phyloP scores from a whole-genome alignment of 768 basidiomycete genomes.

The Amanita pseudoporphyria region DNA sequence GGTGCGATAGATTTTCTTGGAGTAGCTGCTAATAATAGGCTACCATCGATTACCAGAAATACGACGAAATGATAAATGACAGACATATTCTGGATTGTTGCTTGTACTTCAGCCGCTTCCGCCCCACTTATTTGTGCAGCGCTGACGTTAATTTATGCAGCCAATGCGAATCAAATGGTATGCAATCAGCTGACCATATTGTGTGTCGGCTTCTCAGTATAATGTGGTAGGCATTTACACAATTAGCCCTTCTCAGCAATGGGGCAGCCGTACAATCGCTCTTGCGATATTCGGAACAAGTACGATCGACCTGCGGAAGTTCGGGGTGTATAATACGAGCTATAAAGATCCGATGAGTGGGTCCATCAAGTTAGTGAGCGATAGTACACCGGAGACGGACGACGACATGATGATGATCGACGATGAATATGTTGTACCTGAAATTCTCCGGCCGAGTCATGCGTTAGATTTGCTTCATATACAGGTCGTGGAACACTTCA shows the following conservation, averaged over 20 bases:
- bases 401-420: slow-evolving; percentile 56
- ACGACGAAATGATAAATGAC: slow-evolving; percentile 47
- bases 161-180: slow-evolving; percentile 16
- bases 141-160: slow-evolving; percentile 61
- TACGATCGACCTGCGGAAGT: slow-evolving; percentile 24
- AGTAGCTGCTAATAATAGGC: background rate
- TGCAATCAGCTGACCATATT: background rate
- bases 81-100: slow-evolving; percentile 70
- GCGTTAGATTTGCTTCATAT: slow-evolving; percentile 58
- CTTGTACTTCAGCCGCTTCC: slow-evolving; percentile 42
- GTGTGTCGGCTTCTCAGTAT: background rate
- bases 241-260: slow-evolving; percentile 27
- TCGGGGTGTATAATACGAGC: slow-evolving; percentile 30
- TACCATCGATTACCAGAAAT: slow-evolving; percentile 11
- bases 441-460: slow-evolving; percentile 36
- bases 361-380: slow-evolving; percentile 4
- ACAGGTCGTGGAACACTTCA: slow-evolving; percentile 63
- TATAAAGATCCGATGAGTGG: slow-evolving; percentile 21
- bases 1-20: background rate
- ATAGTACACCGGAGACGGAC: slow-evolving; percentile 15
- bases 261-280: slow-evolving; percentile 47
- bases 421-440: slow-evolving; percentile 30
- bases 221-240: slow-evolving; percentile 20
- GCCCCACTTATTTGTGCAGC: slow-evolving; percentile 54
- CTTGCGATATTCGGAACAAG: slow-evolving; percentile 31